Evolutionary conservation across 192 early-diverging fungal genomes (phyloP).

Genomic region (Linnemannia elongata): DNA sequence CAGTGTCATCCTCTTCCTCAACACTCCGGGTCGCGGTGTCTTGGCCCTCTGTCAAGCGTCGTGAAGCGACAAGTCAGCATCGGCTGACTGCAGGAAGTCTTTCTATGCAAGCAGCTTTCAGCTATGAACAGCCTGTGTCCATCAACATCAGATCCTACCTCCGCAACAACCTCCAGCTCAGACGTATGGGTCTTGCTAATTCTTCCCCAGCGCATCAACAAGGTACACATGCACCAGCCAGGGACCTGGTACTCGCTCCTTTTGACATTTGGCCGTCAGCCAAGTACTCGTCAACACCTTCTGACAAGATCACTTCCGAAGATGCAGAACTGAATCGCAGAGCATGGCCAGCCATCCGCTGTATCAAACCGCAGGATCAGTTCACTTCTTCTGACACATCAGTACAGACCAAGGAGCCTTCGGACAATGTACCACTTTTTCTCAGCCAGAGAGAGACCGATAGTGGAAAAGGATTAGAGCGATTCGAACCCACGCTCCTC

Average conservation of each 20-base stretch:
- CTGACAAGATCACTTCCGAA: not conserved
- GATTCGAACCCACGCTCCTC: slow-evolving; percentile 17
- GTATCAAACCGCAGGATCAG: not conserved
- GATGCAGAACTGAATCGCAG: not conserved
- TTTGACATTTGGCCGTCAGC: not conserved
- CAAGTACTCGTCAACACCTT: not conserved
- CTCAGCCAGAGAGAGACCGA: not conserved
- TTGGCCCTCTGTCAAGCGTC: not conserved
- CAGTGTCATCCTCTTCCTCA: not conserved
- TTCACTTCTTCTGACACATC: not conserved
- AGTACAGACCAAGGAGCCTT: not conserved
- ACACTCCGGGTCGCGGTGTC: slow-evolving; percentile 10
- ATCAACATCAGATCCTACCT: not conserved
- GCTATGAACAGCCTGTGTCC: not conserved
- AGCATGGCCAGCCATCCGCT: not conserved
- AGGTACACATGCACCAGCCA: not conserved
- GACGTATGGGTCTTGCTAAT: slow-evolving; percentile 25
- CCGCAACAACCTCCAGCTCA: slow-evolving; percentile 18
- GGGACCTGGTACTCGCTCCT: not conserved
- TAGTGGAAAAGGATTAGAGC: not conserved
- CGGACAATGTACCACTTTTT: slow-evolving; percentile 21
- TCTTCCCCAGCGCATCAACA: not conserved
- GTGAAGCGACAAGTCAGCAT: not conserved
- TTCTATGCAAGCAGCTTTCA: not conserved
- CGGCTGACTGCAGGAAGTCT: not conserved